Percentiles rank a stretch among this genome's conserved stretches.
Evolutionary conservation across 2,329 filamentous ascomycete species (phyloP).

Genomic region (Fusarium dimerum): DNA sequence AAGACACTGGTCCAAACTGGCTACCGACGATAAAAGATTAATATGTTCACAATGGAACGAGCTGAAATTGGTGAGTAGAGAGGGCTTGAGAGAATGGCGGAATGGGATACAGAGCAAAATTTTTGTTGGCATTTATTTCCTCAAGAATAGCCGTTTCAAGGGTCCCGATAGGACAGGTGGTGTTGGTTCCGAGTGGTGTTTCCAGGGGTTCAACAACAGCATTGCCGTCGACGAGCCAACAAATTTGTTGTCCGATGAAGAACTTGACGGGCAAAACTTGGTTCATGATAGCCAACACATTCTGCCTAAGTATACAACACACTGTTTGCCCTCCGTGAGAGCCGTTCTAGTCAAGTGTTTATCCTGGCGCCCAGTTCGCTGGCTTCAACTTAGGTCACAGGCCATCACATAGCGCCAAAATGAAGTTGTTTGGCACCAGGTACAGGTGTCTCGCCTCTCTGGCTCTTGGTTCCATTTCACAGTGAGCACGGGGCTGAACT

Average conservation of each 20-base stretch:
- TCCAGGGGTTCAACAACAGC: neutral
- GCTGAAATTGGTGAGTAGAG: slow-evolving; percentile 11
- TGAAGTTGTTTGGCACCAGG: too few species aligned
- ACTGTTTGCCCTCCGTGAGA: too few species aligned
- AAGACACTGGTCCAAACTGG: slow-evolving; percentile 13
- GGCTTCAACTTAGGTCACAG: too few species aligned
- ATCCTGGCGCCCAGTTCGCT: too few species aligned
- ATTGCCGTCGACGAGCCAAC: too few species aligned
- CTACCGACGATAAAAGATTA: neutral
- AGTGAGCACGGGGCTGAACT: slow-evolving; percentile 23
- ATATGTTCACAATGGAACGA: slow-evolving; percentile 2
- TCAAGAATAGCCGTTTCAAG: neutral
- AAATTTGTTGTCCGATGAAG: too few species aligned
- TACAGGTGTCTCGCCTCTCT: too few species aligned
- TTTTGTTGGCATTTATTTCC: neutral
- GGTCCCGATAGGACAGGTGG: neutral
- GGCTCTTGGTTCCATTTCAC: neutral
- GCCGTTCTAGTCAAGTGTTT: too few species aligned
- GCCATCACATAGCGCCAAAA: too few species aligned
- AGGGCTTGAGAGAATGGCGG: neutral
- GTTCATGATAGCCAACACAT: too few species aligned
- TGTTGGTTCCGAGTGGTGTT: slow-evolving; percentile 6
- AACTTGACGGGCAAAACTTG: too few species aligned
- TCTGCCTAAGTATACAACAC: too few species aligned
- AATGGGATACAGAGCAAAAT: neutral